Percentiles rank a stretch among this genome's conserved stretches.
Conservation (phyloP, 306 rosid species). For the Lathyrus oleraceus region DNA sequence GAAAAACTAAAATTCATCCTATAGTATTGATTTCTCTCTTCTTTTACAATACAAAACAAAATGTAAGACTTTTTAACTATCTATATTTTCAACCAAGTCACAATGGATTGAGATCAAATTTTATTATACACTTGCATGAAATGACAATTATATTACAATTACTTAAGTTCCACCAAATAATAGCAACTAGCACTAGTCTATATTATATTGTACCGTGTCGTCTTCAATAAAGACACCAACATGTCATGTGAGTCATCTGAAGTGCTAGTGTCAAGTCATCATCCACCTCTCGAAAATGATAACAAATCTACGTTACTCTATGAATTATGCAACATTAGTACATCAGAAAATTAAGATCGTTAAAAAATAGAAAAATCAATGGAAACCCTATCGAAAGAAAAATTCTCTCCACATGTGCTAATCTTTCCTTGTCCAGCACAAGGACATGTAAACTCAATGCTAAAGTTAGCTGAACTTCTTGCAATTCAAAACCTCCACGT, state of each 20-base stretch:
- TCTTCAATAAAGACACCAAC: neutral
- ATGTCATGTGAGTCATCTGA: neutral
- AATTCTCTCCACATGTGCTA: slow-evolving; percentile 22
- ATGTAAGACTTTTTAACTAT: too few species aligned
- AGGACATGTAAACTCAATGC: slow-evolving; percentile 56
- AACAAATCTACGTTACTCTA: neutral
- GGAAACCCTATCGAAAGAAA: neutral
- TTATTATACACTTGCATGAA: too few species aligned
- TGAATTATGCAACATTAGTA: neutral
- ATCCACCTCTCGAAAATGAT: neutral
- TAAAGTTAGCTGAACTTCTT: slow-evolving; percentile 55
- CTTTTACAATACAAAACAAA: too few species aligned
- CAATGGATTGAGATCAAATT: too few species aligned
- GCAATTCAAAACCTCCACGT: slow-evolving; percentile 32
- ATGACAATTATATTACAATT: too few species aligned
- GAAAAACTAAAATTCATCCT: too few species aligned
- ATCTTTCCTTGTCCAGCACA: slow-evolving; percentile 41
- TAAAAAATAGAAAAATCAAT: neutral
- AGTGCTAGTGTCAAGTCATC: neutral
- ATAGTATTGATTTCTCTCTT: too few species aligned
- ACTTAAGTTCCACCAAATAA: neutral
- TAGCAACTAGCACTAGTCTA: neutral
- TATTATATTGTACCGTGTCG: neutral
- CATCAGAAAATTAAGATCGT: neutral
- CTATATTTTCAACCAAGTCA: too few species aligned